These are phyloP conservation scores for Blastobotrys illinoisensis DNA, from an alignment of 1,139 yeast genomes.

Conservation along the genomic window DNA sequence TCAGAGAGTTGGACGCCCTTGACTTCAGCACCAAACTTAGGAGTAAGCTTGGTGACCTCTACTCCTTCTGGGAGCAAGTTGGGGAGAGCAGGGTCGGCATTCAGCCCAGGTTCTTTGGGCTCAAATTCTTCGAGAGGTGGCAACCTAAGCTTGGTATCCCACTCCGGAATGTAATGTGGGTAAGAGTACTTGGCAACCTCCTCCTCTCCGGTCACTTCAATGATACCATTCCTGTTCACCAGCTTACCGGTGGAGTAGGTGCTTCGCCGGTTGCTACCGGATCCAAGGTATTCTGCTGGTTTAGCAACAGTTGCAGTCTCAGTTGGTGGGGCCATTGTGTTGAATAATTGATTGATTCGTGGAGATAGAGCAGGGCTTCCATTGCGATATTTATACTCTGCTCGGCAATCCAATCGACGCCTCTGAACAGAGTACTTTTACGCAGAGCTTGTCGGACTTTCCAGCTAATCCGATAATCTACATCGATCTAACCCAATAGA, in stretches of 20 bases:
- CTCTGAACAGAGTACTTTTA: no score
- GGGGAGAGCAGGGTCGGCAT: conserved; percentile 1
- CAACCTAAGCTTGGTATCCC: conserved; percentile 1
- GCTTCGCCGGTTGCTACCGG: neutral
- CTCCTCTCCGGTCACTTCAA: conserved; percentile 1
- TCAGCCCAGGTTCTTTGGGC: neutral
- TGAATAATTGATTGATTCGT: neutral
- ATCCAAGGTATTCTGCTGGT: neutral
- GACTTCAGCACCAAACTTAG: neutral
- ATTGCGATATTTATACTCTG: neutral
- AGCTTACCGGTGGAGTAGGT: neutral
- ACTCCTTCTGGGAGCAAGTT: conserved; percentile 1
- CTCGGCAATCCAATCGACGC: neutral
- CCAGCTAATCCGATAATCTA: no score
- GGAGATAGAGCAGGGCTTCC: neutral
- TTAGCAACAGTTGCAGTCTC: neutral
- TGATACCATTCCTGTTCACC: neutral
- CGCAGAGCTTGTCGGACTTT: no score
- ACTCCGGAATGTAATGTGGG: neutral
- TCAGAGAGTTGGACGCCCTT: conserved; percentile 45
- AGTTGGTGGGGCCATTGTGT: neutral
- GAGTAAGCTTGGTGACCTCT: neutral
- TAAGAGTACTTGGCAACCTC: neutral
- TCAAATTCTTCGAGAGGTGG: neutral
- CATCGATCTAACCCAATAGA: neutral